Percentiles rank a stretch among this genome's conserved stretches.
These are phyloP conservation scores for Spathaspora hagerdaliae DNA, from an alignment of 805 yeast species.

Conservation along the genomic window DNA sequence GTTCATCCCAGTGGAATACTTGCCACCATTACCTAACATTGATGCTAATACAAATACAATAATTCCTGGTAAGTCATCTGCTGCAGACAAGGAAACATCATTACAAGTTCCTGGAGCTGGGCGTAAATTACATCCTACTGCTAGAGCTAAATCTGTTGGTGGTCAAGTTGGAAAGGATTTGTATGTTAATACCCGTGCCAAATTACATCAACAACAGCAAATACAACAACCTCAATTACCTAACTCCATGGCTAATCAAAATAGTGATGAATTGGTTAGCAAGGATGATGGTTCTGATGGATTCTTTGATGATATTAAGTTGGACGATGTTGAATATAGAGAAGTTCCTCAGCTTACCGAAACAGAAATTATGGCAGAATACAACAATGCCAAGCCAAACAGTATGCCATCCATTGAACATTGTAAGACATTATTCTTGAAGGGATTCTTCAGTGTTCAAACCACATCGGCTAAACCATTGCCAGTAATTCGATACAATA, in stretches of 20 bases:
- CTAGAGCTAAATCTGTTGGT: conserved; percentile 85
- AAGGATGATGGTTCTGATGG: conserved; percentile 34
- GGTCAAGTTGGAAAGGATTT: conserved; percentile 66
- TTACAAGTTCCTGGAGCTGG: conserved; percentile 10
- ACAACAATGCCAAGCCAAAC: conserved; percentile 59
- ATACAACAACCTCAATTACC: conserved; percentile 44
- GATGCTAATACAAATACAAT: conserved; percentile 23
- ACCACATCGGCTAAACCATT: conserved; percentile 91
- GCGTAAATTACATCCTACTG: conserved; percentile 65
- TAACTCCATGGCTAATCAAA: conserved; percentile 32
- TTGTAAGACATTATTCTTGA: conserved; percentile 84
- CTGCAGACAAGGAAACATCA: not conserved
- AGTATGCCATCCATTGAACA: conserved; percentile 92
- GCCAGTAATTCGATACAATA: conserved; percentile 81
- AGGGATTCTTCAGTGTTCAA: conserved; percentile 92
- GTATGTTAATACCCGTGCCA: conserved; percentile 10
- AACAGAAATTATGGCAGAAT: conserved; percentile 39
- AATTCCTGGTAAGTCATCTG: conserved; percentile 7
- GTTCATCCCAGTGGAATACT: conserved; percentile 38
- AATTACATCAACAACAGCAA: conserved; percentile 7
- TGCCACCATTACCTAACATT: conserved; percentile 43
- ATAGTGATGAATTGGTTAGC: conserved; percentile 41
- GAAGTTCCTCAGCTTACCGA: conserved; percentile 36
- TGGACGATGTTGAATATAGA: conserved; percentile 31
- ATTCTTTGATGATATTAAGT: conserved; percentile 55